Percentiles rank a stretch among this genome's conserved stretches.
phyloP scores from a whole-genome alignment of 192 early-diverging fungal species.

The Coemansia sp. region DNA sequence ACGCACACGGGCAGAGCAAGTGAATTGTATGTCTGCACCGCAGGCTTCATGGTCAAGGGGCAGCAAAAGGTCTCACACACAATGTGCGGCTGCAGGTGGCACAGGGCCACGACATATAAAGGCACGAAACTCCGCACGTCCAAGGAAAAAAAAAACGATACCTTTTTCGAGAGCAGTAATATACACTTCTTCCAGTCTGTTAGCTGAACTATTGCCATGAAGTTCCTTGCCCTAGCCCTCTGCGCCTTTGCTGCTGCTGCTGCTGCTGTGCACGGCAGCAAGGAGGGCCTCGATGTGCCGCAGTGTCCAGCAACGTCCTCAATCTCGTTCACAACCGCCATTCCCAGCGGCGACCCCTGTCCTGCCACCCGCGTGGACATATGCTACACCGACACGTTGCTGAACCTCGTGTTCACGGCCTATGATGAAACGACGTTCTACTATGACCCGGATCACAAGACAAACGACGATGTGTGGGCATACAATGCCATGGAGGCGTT shows the following conservation, averaged over 20 bases:
- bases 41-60: too few species aligned
- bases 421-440: slow-evolving; percentile 33
- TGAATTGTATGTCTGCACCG: too few species aligned
- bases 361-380: slow-evolving; percentile 29
- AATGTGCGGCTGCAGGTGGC: too few species aligned
- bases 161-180: too few species aligned
- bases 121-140: too few species aligned
- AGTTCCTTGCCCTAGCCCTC: too few species aligned
- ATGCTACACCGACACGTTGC: slow-evolving; percentile 36
- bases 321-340: slow-evolving; percentile 21
- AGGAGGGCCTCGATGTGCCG: slow-evolving; percentile 22
- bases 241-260: not conserved
- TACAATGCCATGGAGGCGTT: slow-evolving; percentile 50
- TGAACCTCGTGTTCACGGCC: slow-evolving; percentile 37
- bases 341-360: slow-evolving; percentile 27
- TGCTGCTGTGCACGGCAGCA: not conserved
- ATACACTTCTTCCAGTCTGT: not conserved
- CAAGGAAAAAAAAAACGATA: too few species aligned
- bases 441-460: slow-evolving; percentile 30
- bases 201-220: not conserved
- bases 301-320: slow-evolving; percentile 21
- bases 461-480: slow-evolving; percentile 48
- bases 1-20: too few species aligned
- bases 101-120: too few species aligned
- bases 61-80: too few species aligned